Conservation (phyloP, 306 rosid species). For the Aeschynomene evenia region DNA sequence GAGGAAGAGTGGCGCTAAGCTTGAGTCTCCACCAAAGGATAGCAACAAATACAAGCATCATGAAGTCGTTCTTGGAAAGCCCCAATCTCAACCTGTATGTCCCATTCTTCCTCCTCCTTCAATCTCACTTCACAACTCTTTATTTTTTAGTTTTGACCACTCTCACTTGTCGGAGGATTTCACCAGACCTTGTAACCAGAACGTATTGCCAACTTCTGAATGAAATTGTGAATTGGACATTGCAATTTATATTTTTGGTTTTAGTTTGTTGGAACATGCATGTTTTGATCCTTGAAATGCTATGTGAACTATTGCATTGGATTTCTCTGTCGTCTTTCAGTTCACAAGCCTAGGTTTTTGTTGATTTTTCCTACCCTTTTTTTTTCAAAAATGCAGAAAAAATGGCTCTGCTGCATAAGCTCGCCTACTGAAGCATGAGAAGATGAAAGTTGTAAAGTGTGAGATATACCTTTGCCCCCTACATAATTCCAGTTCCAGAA, state of each 20-base stretch:
- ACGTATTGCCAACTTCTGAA: neutral
- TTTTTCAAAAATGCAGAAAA: slow-evolving; percentile 65
- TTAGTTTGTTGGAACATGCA: neutral
- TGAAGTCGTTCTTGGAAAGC: slow-evolving; percentile 57
- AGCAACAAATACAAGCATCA: slow-evolving; percentile 47
- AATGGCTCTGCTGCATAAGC: slow-evolving; percentile 82
- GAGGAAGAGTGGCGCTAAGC: slow-evolving; percentile 52
- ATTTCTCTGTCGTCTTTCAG: neutral
- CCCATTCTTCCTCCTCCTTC: neutral
- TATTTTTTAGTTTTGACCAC: neutral
- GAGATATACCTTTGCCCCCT: slow-evolving; percentile 17
- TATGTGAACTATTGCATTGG: neutral
- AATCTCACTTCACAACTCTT: neutral
- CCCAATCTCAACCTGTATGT: slow-evolving; percentile 56
- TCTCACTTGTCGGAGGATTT: neutral
- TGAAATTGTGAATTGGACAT: neutral
- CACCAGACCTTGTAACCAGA: neutral
- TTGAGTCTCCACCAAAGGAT: slow-evolving; percentile 56
- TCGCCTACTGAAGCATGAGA: slow-evolving; percentile 48
- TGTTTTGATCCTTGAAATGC: neutral
- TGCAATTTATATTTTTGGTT: neutral
- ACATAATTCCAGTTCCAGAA: slow-evolving; percentile 49
- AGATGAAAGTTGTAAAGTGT: slow-evolving; percentile 14
- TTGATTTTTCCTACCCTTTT: neutral
- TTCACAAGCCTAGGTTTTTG: neutral